Percentiles rank a stretch among this genome's conserved stretches.
phyloP scores from a whole-genome alignment of 2,329 filamentous ascomycete species.

The Pseudocercospora macadamiae region DNA sequence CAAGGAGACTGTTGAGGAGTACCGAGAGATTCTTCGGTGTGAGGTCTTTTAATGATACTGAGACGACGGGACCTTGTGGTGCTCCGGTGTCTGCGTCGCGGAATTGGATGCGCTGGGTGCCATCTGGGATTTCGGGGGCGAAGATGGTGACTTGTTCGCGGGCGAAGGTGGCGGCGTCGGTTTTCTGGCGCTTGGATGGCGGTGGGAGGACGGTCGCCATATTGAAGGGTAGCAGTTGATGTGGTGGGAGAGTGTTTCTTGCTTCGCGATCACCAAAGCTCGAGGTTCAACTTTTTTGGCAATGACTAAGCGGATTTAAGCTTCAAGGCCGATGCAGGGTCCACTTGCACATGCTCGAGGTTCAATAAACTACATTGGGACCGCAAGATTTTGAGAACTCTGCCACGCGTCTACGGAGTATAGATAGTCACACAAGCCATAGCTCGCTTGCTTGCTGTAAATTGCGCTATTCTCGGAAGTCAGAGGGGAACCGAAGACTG shows the following conservation, averaged over 20 bases:
- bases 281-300: not conserved
- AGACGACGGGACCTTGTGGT: constrained; percentile 71
- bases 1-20: constrained; percentile 81
- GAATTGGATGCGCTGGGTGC: constrained; percentile 74
- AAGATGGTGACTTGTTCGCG: constrained; percentile 73
- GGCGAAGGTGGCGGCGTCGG: constrained; percentile 71
- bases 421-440: too few relatives aligned
- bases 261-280: not conserved
- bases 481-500: too few relatives aligned
- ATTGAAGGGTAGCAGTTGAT: constrained; percentile 8
- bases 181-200: constrained; percentile 83
- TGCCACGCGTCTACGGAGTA: too few relatives aligned
- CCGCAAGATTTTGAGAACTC: too few relatives aligned
- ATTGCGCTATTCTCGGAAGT: too few relatives aligned
- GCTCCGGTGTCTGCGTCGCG: constrained; percentile 74
- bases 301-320: not conserved
- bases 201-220: constrained; percentile 87
- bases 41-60: constrained; percentile 79
- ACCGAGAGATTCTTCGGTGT: constrained; percentile 87
- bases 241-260: not conserved
- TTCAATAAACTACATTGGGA: not conserved
- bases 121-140: constrained; percentile 64
- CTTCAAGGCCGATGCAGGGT: not conserved
- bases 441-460: too few relatives aligned
- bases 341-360: too few relatives aligned